Conservation (phyloP, 2,329 filamentous ascomycete species). For the Sporothrix pallida region DNA sequence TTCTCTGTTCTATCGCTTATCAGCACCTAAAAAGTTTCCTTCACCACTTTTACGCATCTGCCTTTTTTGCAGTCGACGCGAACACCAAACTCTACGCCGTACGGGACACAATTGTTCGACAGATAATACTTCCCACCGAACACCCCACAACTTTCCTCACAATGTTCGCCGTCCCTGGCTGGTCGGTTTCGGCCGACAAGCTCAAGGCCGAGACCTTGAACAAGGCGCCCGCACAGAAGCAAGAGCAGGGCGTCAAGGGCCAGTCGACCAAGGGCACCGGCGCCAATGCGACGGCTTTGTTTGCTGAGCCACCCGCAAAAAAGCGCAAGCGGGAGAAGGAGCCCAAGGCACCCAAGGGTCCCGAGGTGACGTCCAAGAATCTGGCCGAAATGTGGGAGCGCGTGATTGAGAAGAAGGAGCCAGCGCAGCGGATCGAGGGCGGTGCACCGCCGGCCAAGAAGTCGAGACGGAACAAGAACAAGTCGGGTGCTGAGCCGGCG, state of each 20-base stretch:
- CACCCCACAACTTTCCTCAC: background rate
- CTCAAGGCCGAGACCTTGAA: slow-evolving; percentile 70
- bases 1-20: slow-evolving; percentile 5
- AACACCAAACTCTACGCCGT: background rate
- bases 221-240: slow-evolving; percentile 38
- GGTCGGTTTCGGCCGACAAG: slow-evolving; percentile 76
- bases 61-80: background rate
- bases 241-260: slow-evolving; percentile 39
- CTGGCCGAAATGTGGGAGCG: slow-evolving; percentile 79
- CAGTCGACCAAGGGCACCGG: slow-evolving; percentile 48
- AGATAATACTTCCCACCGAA: too few relatives aligned
- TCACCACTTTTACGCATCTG: background rate
- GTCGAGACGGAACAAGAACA: slow-evolving; percentile 39
- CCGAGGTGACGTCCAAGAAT: slow-evolving; percentile 68
- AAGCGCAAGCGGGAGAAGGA: slow-evolving; percentile 60
- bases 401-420: slow-evolving; percentile 73
- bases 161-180: slow-evolving; percentile 95
- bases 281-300: slow-evolving; percentile 32
- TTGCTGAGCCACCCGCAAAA: slow-evolving; percentile 47
- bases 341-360: background rate
- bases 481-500: background rate
- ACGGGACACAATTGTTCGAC: background rate
- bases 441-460: slow-evolving; percentile 32
- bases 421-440: slow-evolving; percentile 11
- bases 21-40: background rate